Base-by-base conservation (phyloP, 148 eudicot genomes). In the Rhododendron molle region DNA sequence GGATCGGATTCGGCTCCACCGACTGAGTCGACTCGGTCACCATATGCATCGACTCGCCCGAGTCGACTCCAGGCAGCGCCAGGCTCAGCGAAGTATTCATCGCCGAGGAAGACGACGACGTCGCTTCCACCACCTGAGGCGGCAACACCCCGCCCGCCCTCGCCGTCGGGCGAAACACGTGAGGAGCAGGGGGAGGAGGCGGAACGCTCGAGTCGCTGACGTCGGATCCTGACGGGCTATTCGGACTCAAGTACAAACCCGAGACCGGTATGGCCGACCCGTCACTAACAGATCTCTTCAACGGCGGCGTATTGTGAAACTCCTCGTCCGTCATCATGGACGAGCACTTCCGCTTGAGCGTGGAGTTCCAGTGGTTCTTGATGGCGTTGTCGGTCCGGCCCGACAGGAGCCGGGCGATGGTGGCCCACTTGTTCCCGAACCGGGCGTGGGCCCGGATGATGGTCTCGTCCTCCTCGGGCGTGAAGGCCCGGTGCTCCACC, bases 361-460 rank as follows among this genome's bases (percentile, higher is more conserved):
- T 94, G 0, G 95, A 92, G 91, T 96, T 96, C 98, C 98, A 96
- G 85, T 96, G 99, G 78, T 96, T 96, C 87, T 96, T 96, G 3
- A 96, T 94, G 5, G 99, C 96, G 92, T 96, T 96, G 67, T 96
- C 99, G 32, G 99, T 96, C 11, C 99, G 88, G 0, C 99, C 99
- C 26, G 87, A 85, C 0, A 96, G 83, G 15, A 96, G 85, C 0
- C 96, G 88, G 65, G 99, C 99, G 7, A 96, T 94, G 20, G 96
- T 91, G 44, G 99, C 99, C 98, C 99, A 96, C 69, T 96, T 96
- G 87, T 95, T 96, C 3, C 99, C 99, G 73, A 96, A 90, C 83
- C 91, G 44, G 5, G 94, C 92, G 34, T 96, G 99, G 4, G 99
- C 99, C 28, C 94, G 87, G 77, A 96, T 87, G 50, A 96, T 96